phyloP scores from a whole-genome alignment of 345 rosid species.

The Linum lewisii region DNA sequence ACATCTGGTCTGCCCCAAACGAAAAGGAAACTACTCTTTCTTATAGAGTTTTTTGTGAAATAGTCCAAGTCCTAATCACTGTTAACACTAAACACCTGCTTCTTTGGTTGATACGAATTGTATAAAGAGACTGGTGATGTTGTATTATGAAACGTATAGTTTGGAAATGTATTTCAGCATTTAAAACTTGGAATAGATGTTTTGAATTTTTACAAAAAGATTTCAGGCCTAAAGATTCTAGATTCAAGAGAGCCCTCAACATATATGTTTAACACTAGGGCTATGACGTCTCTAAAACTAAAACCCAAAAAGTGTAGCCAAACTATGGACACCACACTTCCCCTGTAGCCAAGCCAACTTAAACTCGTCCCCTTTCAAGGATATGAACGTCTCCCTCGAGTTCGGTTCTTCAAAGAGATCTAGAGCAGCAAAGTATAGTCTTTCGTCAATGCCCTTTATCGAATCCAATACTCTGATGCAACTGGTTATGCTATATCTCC shows the following conservation, averaged over 20 bases:
- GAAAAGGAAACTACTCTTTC: neutral
- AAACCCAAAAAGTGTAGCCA: neutral
- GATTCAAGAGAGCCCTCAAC: too few relatives aligned
- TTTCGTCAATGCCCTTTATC: constrained; percentile 42
- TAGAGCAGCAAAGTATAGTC: constrained; percentile 48
- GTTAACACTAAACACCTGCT: too few relatives aligned
- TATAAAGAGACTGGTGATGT: too few relatives aligned
- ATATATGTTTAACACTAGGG: too few relatives aligned
- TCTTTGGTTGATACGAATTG: too few relatives aligned
- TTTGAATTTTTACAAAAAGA: too few relatives aligned
- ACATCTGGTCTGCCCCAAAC: neutral
- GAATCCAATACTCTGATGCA: constrained; percentile 65
- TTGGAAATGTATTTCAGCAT: too few relatives aligned
- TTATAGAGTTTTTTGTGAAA: too few relatives aligned
- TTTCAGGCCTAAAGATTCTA: too few relatives aligned
- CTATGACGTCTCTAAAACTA: neutral
- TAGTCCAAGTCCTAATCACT: too few relatives aligned
- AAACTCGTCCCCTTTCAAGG: constrained; percentile 31
- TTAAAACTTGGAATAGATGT: too few relatives aligned
- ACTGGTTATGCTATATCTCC: constrained; percentile 39
- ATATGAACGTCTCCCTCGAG: constrained; percentile 52
- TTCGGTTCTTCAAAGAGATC: constrained; percentile 61
- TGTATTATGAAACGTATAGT: too few relatives aligned
- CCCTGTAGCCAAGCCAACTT: constrained; percentile 51
- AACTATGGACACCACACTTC: constrained; percentile 25